phyloP scores from a whole-genome alignment of 768 basidiomycete genomes.

The Mycena amicta region DNA sequence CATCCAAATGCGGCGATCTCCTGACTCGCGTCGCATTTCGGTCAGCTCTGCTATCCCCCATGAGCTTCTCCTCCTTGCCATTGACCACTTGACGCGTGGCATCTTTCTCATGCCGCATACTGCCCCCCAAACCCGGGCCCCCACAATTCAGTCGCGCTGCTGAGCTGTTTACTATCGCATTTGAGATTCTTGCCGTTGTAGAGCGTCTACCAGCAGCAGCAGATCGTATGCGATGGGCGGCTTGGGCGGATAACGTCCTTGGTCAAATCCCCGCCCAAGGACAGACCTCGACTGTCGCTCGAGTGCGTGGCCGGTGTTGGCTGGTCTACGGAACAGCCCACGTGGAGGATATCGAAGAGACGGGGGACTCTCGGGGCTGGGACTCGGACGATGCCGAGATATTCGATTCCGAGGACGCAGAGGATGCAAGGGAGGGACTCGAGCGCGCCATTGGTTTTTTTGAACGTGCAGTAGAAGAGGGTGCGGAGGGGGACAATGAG shows the following conservation, averaged over 20 bases:
- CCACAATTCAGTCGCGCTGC: conserved; percentile 52
- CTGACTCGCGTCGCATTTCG: conserved; percentile 50
- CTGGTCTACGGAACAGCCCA: conserved; percentile 57
- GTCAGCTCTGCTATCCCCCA: conserved; percentile 44
- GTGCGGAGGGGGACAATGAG: conserved; percentile 27
- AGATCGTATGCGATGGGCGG: conserved; percentile 58
- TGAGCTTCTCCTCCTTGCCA: conserved; percentile 61
- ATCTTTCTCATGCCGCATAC: conserved; percentile 74
- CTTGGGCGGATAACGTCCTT: conserved; percentile 63
- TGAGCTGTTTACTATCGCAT: conserved; percentile 64
- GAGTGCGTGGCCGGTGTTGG: conserved; percentile 56
- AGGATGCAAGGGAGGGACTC: conserved; percentile 57
- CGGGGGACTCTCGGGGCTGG: conserved; percentile 48
- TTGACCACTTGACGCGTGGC: conserved; percentile 70
- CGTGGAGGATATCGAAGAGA: conserved; percentile 55
- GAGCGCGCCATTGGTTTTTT: conserved; percentile 46
- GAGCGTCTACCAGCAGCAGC: conserved; percentile 51
- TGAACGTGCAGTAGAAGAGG: conserved; percentile 38
- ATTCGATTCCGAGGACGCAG: conserved; percentile 49
- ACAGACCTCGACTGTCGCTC: conserved; percentile 44
- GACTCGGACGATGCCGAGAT: conserved; percentile 25
- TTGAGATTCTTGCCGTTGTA: conserved; percentile 61
- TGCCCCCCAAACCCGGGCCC: conserved; percentile 2
- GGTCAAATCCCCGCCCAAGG: conserved; percentile 66
- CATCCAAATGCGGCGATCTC: conserved; percentile 50